Base-by-base conservation (phyloP, 768 basidiomycete genomes). In the Agrocybe chaxingu region DNA sequence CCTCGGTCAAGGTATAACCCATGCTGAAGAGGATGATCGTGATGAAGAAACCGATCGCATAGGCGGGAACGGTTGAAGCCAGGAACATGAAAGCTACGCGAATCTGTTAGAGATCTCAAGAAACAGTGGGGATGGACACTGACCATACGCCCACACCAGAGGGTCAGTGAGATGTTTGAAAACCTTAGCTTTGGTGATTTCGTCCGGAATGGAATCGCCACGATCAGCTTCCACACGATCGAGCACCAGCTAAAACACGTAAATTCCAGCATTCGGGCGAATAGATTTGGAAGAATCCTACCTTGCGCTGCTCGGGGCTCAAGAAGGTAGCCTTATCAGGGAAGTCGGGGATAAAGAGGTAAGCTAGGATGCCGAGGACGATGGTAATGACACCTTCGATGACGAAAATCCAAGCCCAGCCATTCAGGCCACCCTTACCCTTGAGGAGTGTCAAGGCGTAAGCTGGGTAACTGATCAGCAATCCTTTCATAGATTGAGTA, bases 171-270 rank as follows among this genome's bases (percentile, higher is more conserved):
- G 53, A 49, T 72, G 69, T 40, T 61, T 57, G 37, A 66, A n/a
- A 18, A 74, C 48, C 49, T 71, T 71, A 10, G 40, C 13, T 31
- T 44, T 36, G 1, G 62, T 69, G 47, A 70, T 59, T 11, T 66
- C 30, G 51, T 72, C 70, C 0, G 70, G 66, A 13, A 71, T 30
- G 42, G 70, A 60, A 51, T 74, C 72, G 3, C 67, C 66, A 41
- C 71, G 62, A 55, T 73, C 71, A n/a, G 58, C 62, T 51, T 70
- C 63, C 19, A 72, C 63, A 18, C 71, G 68, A 41, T 59, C 58
- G 16, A 73, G 56, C 38, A 69, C 24, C 24, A 24, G 3, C 24
- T 24, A 24, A 24, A 24, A 24, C 24, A 24, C 24, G 24, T 24
- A 24, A 24, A 24, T 24, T 24, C 24, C 24, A 24, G 24, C 24